phyloP scores from a whole-genome alignment of 1,284 basidiomycete species.

The Chalciporus sp. region DNA sequence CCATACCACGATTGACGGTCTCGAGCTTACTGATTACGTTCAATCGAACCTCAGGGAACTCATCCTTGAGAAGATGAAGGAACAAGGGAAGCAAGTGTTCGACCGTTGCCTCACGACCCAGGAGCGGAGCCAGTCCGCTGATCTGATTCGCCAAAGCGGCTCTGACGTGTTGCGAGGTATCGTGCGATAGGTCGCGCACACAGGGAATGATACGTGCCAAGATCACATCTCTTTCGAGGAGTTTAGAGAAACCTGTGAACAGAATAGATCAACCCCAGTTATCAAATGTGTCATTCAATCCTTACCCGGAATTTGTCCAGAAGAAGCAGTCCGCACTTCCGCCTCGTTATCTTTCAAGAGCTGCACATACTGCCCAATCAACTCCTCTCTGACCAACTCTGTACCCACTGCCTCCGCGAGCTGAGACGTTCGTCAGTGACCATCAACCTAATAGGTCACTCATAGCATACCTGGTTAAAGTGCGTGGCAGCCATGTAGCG shows the following conservation, averaged over 20 bases:
- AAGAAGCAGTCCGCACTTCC: slow-evolving; percentile 95
- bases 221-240: slow-evolving; percentile 94
- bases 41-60: slow-evolving; percentile 96
- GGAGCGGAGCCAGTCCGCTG: slow-evolving; percentile 93
- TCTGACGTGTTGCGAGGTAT: slow-evolving; percentile 95
- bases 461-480: slow-evolving; percentile 82
- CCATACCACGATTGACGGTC: slow-evolving; percentile 88
- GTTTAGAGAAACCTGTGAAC: slow-evolving; percentile 89
- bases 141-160: slow-evolving; percentile 97
- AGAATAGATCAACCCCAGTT: slow-evolving; percentile 9
- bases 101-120: slow-evolving; percentile 93
- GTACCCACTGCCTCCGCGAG: slow-evolving; percentile 91
- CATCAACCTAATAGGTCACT: neutral
- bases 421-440: slow-evolving; percentile 39
- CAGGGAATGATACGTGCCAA: slow-evolving; percentile 94
- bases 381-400: slow-evolving; percentile 92
- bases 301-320: slow-evolving; percentile 94
- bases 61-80: slow-evolving; percentile 96
- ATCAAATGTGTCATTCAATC: slow-evolving; percentile 7
- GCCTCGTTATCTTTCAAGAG: slow-evolving; percentile 99
- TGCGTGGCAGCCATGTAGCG: slow-evolving; percentile 99
- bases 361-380: slow-evolving; percentile 92
- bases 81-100: slow-evolving; percentile 98
- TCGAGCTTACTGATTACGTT: slow-evolving; percentile 99
- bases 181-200: slow-evolving; percentile 92